phyloP scores from a whole-genome alignment of 2,329 filamentous ascomycete genomes.

The Diaporthe destruens region DNA sequence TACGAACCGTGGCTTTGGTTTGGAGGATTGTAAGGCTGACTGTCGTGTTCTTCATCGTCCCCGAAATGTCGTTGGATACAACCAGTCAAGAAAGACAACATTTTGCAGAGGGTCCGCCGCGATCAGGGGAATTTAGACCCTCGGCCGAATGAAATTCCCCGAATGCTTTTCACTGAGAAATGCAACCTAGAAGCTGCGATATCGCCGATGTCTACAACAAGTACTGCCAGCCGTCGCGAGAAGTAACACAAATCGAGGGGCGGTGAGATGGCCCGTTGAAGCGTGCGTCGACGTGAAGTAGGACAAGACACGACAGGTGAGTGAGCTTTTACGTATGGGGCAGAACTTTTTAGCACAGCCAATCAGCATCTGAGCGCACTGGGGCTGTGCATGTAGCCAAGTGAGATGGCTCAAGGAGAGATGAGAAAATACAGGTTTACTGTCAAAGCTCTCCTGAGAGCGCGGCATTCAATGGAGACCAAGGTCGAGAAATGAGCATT shows the following conservation, averaged over 20 bases:
- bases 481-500: background rate
- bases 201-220: background rate
- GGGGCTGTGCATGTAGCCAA: slow-evolving; percentile 31
- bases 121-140: too few relatives aligned
- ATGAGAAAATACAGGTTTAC: slow-evolving; percentile 2
- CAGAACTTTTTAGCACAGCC: slow-evolving; percentile 11
- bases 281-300: slow-evolving; percentile 15
- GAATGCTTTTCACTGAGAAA: background rate
- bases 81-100: slow-evolving; percentile 22
- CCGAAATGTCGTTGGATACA: slow-evolving; percentile 14
- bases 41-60: background rate
- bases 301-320: background rate
- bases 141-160: background rate
- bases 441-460: background rate
- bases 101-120: background rate
- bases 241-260: background rate
- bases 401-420: slow-evolving; percentile 2
- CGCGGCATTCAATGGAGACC: background rate
- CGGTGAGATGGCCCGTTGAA: slow-evolving; percentile 19
- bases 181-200: background rate
- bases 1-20: background rate
- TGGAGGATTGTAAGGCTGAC: background rate
- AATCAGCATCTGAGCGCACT: slow-evolving; percentile 23
- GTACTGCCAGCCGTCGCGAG: background rate
- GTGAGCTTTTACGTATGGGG: slow-evolving; percentile 26